A percentile compares a stretch with the other conserved stretches of the same genome.
These are phyloP conservation scores for Scytalidium lignicola DNA, from an alignment of 2,329 filamentous ascomycete genomes.

Conservation along the genomic window DNA sequence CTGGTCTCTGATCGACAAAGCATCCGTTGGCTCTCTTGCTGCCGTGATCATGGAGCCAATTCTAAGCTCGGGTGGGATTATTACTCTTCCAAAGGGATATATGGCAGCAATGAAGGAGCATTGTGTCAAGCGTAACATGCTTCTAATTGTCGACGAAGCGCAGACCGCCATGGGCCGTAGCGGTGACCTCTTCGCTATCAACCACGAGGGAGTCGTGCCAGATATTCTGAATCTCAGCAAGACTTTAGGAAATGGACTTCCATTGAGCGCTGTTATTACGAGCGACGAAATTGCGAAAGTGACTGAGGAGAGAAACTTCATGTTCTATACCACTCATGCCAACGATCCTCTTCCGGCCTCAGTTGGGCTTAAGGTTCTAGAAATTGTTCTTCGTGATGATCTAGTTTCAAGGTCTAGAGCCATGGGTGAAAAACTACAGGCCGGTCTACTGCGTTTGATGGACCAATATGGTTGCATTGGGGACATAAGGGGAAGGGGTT, in stretches of 20 bases:
- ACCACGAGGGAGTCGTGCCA: constrained; percentile 49
- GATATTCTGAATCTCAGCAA: constrained; percentile 58
- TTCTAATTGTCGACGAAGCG: constrained; percentile 56
- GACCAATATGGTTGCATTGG: constrained; percentile 55
- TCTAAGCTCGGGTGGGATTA: constrained; percentile 55
- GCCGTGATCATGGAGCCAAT: constrained; percentile 60
- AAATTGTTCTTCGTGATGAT: constrained; percentile 53
- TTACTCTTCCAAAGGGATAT: constrained; percentile 54
- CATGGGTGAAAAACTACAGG: constrained; percentile 34
- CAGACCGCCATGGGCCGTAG: constrained; percentile 53
- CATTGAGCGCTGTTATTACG: constrained; percentile 53
- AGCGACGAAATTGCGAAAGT: constrained; percentile 45
- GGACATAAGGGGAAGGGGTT: constrained; percentile 53
- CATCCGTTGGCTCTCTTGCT: constrained; percentile 55
- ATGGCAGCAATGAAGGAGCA: constrained; percentile 48
- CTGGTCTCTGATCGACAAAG: constrained; percentile 54
- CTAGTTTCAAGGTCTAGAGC: constrained; percentile 42
- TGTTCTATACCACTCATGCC: constrained; percentile 57
- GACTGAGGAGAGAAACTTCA: constrained; percentile 43
- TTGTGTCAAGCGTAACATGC: constrained; percentile 49
- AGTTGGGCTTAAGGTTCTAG: constrained; percentile 56
- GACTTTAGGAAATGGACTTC: constrained; percentile 56
- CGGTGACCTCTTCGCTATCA: constrained; percentile 54
- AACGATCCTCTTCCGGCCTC: constrained; percentile 58
- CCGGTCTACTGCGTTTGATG: constrained; percentile 39